Base-by-base conservation (phyloP, 805 yeast genomes). In the baker's yeast (Saccharomyces cerevisiae) region DNA sequence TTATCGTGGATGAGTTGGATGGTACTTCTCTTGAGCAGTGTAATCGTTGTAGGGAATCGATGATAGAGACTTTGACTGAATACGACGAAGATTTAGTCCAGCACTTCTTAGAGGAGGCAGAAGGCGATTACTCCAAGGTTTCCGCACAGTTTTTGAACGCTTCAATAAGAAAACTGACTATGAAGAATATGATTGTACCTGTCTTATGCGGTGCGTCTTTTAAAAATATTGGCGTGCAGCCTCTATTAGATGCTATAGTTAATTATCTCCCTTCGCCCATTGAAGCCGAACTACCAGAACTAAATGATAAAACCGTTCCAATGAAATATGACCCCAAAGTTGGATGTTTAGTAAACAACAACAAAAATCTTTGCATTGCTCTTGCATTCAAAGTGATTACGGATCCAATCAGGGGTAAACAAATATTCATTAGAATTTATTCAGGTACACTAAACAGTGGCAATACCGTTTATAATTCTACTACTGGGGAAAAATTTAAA, bases 181-280 rank as follows among this genome's bases (percentile, higher is more conserved):
- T 89, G 6, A 67, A 68, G 0, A 77, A 79, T 49, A 69, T 72
- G 41, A 76, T 88, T 1, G 79, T 85, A 0, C 97, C 99, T 0
- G 87, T 94, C 0, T 71, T 91, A 41, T 90, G 97, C 70, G 99
- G 99, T 11, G 87, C 97, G 1, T 87, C 96, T 53, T 94, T 92
- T 71, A 80, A 78, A 60, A 92, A 92, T 67, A 87, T 92, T 48
- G 99, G 99, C 27, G 96, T 94, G 2, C 98, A 94, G 67, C 97
- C 98, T 1, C 73, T 94, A 50, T 71, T 94, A 70, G 97, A 92
- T 69, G 91, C 95, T 0, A 79, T 91, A 11, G 79, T 82, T 1
- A 79, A 80, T 53, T 94, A 79, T 62, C 72, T 94, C 17, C 98
- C 99, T 0, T 82, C 90, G 1, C 98, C 98, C 1, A 59, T 78